Percentiles rank a stretch among this genome's conserved stretches.
phyloP scores from a whole-genome alignment of 1,139 yeast genomes.

The Keqinozyma sinolaborantium region DNA sequence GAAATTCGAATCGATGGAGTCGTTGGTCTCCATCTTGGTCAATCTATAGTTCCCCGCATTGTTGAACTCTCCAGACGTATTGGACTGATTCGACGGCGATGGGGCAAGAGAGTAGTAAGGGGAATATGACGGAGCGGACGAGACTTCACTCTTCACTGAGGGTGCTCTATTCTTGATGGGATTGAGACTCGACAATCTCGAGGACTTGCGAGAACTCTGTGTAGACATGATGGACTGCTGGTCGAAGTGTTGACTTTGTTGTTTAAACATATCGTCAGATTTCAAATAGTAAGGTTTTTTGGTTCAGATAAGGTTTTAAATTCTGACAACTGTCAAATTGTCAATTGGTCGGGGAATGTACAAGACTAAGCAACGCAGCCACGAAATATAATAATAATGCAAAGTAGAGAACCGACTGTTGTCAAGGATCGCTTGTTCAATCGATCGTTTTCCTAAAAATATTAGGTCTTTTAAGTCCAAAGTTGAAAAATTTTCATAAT shows the following conservation, averaged over 20 bases:
- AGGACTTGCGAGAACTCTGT: conserved; percentile 8
- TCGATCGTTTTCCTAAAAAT: too few species aligned
- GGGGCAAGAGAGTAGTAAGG: background rate
- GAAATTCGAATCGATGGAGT: conserved; percentile 38
- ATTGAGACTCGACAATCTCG: conserved; percentile 14
- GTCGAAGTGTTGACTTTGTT: conserved; percentile 5
- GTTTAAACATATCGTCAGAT: conserved; percentile 10
- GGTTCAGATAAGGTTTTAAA: background rate
- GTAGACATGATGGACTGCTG: conserved; percentile 10
- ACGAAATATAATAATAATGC: too few species aligned
- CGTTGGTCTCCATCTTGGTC: conserved; percentile 40
- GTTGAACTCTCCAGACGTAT: conserved; percentile 4
- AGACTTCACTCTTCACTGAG: conserved; percentile 1
- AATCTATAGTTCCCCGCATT: conserved; percentile 24
- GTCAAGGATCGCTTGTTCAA: too few species aligned
- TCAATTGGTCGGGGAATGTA: too few species aligned
- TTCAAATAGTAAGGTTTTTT: too few species aligned
- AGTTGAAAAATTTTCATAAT: too few species aligned
- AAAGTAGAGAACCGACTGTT: too few species aligned
- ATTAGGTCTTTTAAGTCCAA: too few species aligned
- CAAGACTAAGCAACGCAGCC: too few species aligned
- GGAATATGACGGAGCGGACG: background rate
- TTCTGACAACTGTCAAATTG: too few species aligned
- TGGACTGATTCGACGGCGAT: conserved; percentile 3
- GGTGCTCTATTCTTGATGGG: conserved; percentile 11